These are phyloP conservation scores for Collybia nuda DNA, from an alignment of 768 basidiomycete genomes.

Conservation along the genomic window DNA sequence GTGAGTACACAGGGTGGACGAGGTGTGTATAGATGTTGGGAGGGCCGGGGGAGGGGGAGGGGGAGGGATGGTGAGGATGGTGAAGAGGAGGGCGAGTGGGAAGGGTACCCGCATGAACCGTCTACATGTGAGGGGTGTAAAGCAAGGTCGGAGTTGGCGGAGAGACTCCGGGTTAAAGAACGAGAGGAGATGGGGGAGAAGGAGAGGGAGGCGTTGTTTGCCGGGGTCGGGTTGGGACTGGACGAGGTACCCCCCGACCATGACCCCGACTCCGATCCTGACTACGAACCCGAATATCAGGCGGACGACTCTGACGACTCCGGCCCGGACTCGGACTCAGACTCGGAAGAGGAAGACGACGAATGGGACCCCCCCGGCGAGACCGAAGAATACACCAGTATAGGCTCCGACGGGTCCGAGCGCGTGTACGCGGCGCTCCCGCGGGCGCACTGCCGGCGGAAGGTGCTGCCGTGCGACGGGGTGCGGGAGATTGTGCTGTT, in stretches of 20 bases:
- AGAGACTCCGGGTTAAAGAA: background rate
- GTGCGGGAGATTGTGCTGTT: slow-evolving; percentile 61
- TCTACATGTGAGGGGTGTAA: background rate
- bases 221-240: background rate
- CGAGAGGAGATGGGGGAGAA: background rate
- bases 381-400: background rate
- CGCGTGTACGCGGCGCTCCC: slow-evolving; percentile 18
- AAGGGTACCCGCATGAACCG: background rate
- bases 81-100: background rate
- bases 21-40: background rate
- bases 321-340: too few relatives aligned
- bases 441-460: slow-evolving; percentile 6
- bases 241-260: too few relatives aligned
- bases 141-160: background rate
- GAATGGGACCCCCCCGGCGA: slow-evolving; percentile 26
- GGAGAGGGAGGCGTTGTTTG: background rate
- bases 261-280: slow-evolving; percentile 5
- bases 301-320: too few relatives aligned
- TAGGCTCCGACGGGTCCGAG: slow-evolving; percentile 6
- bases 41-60: background rate
- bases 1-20: slow-evolving; percentile 8
- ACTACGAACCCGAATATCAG: background rate
- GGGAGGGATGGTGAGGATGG: background rate
- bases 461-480: slow-evolving; percentile 41
- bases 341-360: slow-evolving; percentile 5